Evolutionary conservation across 129 eudicot species (phyloP), one percentile per base, ranked within the genome.

Genomic region (Daucus carota): DNA sequence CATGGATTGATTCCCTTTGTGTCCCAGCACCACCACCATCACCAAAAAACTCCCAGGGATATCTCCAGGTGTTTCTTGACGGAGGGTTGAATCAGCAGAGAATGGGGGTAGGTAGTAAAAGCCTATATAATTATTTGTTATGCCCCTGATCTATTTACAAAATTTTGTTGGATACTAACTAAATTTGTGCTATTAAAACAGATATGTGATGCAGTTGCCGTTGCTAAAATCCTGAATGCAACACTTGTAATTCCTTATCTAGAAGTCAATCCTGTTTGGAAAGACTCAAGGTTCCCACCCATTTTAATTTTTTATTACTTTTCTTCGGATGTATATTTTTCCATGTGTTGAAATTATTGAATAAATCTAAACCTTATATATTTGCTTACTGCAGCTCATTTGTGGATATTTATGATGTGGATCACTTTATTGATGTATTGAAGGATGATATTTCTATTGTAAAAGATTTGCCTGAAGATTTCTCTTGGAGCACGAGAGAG

Each of bases 151-250:
- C 54, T 3, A 18, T 67, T 52, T 60, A 63, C 34, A 70, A 43
- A 2, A 36, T 24, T 18, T 40, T 67, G 20, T 52, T 65, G 67
- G 24, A 20, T 31, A 67, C 75, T 63, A 74, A 42, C 62, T 77
- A 9, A 72, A 12, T 43, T 29, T 17, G 65, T 40, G 26, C 47
- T 6, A 34, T 44, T 46, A 44, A 42, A 71, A 73, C 85, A 94
- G 99, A 91, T 94, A 8, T 94, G 99, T 79, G 99, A 94, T 82
- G 99, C 96, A 73, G 99, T 94, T 86, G 99, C 97, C 60, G 87
- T 94, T 28, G 94, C 96, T 73, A 94, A 89, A 84, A 85, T 94
- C 76, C 82, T 94, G 69, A 91, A 94, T 82, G 99, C 97, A 46
- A 94, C 99, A 43, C 96, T 94, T 75, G 92, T 94, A 33, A 89